phyloP scores from a whole-genome alignment of 768 basidiomycete species.

The Collybiopsis confluens region DNA sequence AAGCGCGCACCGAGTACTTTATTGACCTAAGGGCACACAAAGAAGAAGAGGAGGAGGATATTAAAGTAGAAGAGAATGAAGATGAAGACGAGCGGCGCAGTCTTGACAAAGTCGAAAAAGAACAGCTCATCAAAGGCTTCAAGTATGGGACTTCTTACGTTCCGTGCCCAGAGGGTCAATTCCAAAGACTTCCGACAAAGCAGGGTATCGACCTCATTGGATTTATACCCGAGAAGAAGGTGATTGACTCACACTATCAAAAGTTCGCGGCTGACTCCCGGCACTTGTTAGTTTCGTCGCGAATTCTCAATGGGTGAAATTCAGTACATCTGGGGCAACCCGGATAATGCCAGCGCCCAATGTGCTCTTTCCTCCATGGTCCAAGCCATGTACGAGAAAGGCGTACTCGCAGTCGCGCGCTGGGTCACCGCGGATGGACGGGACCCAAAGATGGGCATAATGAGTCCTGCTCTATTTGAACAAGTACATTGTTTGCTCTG shows the following conservation, averaged over 20 bases:
- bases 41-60: constrained; percentile 27
- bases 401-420: constrained; percentile 73
- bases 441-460: constrained; percentile 85
- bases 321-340: constrained; percentile 80
- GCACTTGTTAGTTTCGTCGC: constrained; percentile 89
- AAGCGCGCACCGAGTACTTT: constrained; percentile 16
- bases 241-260: constrained; percentile 25
- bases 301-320: constrained; percentile 83
- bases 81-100: constrained; percentile 30
- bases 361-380: constrained; percentile 85
- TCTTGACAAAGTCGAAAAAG: constrained; percentile 63
- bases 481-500: constrained; percentile 79
- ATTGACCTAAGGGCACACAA: constrained; percentile 31
- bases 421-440: constrained; percentile 71
- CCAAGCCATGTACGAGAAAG: constrained; percentile 69
- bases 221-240: constrained; percentile 71
- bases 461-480: constrained; percentile 57
- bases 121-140: constrained; percentile 76
- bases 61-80: constrained; percentile 23
- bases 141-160: constrained; percentile 89
- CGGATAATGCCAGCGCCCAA: constrained; percentile 61
- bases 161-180: constrained; percentile 83
- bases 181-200: constrained; percentile 64
- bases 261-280: constrained; percentile 6
- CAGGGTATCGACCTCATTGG: constrained; percentile 87